A percentile compares a stretch with the other conserved stretches of the same genome.
These are phyloP conservation scores for Lotus japonicus DNA, from an alignment of 306 rosid genomes.

Conservation along the genomic window DNA sequence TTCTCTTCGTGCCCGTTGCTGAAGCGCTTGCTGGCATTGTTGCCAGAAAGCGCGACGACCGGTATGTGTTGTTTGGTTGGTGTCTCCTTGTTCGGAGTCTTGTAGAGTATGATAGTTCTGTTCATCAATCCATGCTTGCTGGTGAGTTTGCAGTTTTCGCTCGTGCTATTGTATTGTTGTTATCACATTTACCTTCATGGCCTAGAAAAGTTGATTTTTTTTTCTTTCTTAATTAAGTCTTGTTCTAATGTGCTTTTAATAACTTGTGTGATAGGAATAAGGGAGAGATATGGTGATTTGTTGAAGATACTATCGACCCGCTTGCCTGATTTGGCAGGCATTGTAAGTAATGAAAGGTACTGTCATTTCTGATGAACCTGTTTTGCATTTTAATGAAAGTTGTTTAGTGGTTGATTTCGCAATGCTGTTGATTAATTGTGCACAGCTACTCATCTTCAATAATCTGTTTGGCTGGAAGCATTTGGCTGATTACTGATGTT, in stretches of 20 bases:
- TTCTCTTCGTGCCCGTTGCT: conserved; percentile 45
- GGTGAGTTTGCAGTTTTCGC: conserved; percentile 34
- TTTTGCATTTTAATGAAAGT: not conserved
- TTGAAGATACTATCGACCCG: conserved; percentile 49
- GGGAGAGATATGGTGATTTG: conserved; percentile 50
- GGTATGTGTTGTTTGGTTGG: conserved; percentile 75
- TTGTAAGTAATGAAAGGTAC: conserved; percentile 69
- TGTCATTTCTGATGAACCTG: conserved; percentile 3
- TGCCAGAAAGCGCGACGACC: conserved; percentile 52
- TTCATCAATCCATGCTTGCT: conserved; percentile 32
- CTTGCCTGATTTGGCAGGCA: conserved; percentile 39
- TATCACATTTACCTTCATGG: not conserved
- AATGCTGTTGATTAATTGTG: not conserved
- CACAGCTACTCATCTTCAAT: not conserved
- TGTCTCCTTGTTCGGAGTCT: conserved; percentile 65
- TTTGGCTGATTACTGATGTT: no score
- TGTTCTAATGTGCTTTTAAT: not conserved
- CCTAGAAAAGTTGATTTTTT: not conserved
- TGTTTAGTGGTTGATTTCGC: not conserved
- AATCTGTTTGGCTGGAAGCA: no score
- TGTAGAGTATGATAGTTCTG: conserved; percentile 42
- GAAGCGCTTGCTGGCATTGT: conserved; percentile 48
- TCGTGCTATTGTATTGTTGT: not conserved
- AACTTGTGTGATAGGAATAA: conserved; percentile 46
- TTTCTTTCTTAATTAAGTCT: not conserved